A percentile compares a stretch with the other conserved stretches of the same genome.
These are phyloP conservation scores for Botrytis fabae DNA, from an alignment of 2,329 filamentous ascomycete species.

Conservation along the genomic window DNA sequence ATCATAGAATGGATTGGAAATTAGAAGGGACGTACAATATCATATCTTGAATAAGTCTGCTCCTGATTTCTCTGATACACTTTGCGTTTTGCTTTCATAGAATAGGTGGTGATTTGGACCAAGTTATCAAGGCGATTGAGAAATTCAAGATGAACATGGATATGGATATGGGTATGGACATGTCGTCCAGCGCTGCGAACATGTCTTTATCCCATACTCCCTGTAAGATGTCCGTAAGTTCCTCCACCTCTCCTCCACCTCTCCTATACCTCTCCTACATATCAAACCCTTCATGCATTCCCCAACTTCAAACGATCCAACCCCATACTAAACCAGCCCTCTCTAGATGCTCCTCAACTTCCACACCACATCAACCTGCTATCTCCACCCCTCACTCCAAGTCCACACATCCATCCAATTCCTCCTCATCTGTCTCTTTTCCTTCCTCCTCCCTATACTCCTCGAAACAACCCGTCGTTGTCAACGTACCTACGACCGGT, in stretches of 20 bases:
- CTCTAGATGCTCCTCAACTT: slow-evolving; percentile 35
- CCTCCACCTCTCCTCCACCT: no score
- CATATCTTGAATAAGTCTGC: background rate
- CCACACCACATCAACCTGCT: slow-evolving; percentile 34
- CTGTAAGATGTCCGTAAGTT: slow-evolving; percentile 33
- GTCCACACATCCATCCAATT: slow-evolving; percentile 31
- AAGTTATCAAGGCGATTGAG: background rate
- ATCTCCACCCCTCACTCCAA: slow-evolving; percentile 30
- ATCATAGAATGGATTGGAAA: background rate
- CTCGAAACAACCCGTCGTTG: slow-evolving; percentile 31
- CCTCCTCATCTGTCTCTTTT: slow-evolving; percentile 30
- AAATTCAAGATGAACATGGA: background rate
- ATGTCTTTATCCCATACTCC: slow-evolving; percentile 29
- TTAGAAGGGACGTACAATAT: background rate
- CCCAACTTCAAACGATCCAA: background rate
- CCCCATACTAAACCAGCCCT: background rate
- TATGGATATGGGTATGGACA: slow-evolving; percentile 17
- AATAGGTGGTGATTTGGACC: background rate
- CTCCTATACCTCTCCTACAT: background rate
- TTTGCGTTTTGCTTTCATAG: background rate
- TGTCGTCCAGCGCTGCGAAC: slow-evolving; percentile 4
- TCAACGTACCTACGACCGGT: slow-evolving; percentile 31
- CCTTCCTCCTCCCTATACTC: slow-evolving; percentile 32
- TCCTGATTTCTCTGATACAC: background rate
- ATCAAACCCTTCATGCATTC: background rate